These are phyloP conservation scores for Populus hybrid DNA, from an alignment of 441 rosid species.

Conservation along the genomic window DNA sequence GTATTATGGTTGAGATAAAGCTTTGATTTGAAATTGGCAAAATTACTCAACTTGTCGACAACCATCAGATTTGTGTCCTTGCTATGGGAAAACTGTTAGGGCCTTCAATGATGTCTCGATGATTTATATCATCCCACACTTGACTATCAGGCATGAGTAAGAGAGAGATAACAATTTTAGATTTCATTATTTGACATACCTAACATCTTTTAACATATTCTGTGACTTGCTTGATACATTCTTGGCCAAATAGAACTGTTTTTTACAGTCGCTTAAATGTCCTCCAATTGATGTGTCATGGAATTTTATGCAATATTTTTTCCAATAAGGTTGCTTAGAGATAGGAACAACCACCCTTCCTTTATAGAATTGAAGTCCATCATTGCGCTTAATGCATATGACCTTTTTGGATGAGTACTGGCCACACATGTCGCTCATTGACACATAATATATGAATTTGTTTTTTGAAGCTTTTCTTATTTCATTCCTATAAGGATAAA, in stretches of 20 bases:
- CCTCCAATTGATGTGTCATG: no score
- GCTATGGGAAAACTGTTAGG: not conserved
- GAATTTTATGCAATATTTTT: no score
- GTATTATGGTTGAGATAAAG: not conserved
- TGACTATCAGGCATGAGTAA: accelerated
- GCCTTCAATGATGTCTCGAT: constrained; percentile 3
- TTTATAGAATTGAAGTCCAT: no score
- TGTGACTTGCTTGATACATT: no score
- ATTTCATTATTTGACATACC: not conserved
- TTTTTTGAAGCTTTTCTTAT: not conserved
- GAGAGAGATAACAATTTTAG: not conserved
- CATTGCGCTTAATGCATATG: no score
- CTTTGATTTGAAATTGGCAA: not conserved
- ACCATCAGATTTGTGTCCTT: not conserved
- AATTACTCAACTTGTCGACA: not conserved
- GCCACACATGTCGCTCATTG: no score
- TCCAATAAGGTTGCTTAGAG: no score
- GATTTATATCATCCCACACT: not conserved
- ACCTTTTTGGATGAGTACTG: no score
- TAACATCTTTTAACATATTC: not conserved
- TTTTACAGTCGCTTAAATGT: no score
- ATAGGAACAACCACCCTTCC: no score
- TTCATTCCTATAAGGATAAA: not conserved
- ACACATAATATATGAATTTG: no score
- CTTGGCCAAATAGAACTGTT: no score